A percentile compares a stretch with the other conserved stretches of the same genome.
phyloP scores from a whole-genome alignment of 768 basidiomycete genomes.

The Amanita thiersii region DNA sequence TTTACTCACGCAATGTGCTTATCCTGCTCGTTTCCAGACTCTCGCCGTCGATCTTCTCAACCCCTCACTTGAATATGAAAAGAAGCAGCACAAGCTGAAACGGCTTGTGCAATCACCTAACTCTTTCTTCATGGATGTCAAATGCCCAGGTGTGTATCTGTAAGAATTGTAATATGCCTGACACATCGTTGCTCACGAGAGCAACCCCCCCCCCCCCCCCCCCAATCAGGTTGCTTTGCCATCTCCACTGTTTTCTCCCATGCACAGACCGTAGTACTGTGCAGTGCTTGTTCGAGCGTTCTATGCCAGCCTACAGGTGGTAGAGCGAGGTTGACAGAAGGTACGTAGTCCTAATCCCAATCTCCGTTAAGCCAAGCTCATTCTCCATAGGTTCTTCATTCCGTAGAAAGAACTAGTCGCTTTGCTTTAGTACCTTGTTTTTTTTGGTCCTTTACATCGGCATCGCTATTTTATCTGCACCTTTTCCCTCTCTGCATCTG shows the following conservation, averaged over 20 bases:
- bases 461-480: conserved; percentile 8
- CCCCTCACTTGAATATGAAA: conserved; percentile 83
- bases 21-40: conserved; percentile 41
- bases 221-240: conserved; percentile 77
- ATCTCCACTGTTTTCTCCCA: conserved; percentile 99
- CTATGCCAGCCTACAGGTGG: conserved; percentile 99
- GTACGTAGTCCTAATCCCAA: conserved; percentile 36
- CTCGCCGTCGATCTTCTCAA: conserved; percentile 98
- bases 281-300: conserved; percentile 86
- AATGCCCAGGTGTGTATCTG: conserved; percentile 79
- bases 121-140: conserved; percentile 99
- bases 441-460: conserved; percentile 8
- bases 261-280: conserved; percentile 95
- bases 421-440: conserved; percentile 15
- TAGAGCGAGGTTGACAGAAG: conserved; percentile 96
- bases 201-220: conserved; percentile 12
- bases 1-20: conserved; percentile 1
- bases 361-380: conserved; percentile 6
- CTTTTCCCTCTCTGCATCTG: not conserved
- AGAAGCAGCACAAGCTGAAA: conserved; percentile 96
- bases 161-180: too few relatives aligned
- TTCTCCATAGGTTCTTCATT: conserved; percentile 77
- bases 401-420: conserved; percentile 83
- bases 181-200: conserved; percentile 1
- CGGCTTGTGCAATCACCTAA: conserved; percentile 97